Evolutionary conservation across 441 rosid species (phyloP).

Genomic region (Syzygium malaccense): DNA sequence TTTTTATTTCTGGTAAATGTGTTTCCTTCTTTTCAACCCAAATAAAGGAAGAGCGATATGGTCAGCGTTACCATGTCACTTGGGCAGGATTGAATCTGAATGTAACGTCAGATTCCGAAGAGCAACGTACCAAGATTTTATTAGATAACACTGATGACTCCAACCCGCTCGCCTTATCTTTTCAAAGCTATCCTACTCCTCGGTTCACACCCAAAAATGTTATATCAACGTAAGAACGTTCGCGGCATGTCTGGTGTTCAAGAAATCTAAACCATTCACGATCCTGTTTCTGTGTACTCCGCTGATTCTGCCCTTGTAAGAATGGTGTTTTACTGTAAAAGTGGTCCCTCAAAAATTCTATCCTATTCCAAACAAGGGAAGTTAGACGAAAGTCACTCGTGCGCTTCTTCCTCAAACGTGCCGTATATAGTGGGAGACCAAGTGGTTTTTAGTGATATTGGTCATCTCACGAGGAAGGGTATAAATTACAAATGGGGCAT

Average conservation of each 20-base stretch:
- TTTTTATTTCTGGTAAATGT: neutral
- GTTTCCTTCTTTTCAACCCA: neutral
- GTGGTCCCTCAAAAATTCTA: neutral
- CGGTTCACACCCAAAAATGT: neutral
- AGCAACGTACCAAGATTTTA: neutral
- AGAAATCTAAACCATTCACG: neutral
- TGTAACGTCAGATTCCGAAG: neutral
- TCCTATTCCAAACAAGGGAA: neutral
- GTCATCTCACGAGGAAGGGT: neutral
- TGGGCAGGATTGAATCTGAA: neutral
- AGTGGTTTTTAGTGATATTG: neutral
- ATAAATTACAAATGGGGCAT: neutral
- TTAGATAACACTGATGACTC: neutral
- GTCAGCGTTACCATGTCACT: neutral
- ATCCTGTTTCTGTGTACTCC: neutral
- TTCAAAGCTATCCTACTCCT: too few relatives aligned
- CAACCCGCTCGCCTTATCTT: too few relatives aligned
- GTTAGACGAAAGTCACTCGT: rapidly evolving
- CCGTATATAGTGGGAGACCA: neutral
- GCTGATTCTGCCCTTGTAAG: neutral
- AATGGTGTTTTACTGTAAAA: neutral
- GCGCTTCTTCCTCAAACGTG: neutral
- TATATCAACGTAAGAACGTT: neutral
- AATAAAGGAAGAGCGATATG: too few relatives aligned
- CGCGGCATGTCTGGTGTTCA: neutral